These are phyloP conservation scores for Starmerella cellae DNA, from an alignment of 805 yeast species.

Conservation along the genomic window DNA sequence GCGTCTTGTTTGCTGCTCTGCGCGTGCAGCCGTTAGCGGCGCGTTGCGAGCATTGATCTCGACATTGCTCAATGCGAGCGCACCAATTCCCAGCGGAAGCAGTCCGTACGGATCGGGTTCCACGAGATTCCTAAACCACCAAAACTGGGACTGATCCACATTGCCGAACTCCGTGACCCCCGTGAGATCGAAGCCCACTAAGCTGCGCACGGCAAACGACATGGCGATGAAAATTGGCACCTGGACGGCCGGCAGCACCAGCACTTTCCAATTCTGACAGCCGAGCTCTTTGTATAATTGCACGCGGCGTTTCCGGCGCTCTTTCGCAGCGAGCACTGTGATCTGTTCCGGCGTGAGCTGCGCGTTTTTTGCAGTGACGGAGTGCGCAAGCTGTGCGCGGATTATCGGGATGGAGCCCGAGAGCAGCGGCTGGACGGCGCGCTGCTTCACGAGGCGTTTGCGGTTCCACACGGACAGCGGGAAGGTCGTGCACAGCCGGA, in stretches of 20 bases:
- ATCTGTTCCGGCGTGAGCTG: constrained; percentile 67
- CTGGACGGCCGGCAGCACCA: constrained; percentile 60
- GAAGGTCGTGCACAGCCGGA: constrained; percentile 55
- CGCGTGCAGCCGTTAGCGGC: background rate
- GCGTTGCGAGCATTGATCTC: constrained; percentile 69
- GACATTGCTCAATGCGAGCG: constrained; percentile 57
- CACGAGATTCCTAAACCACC: constrained; percentile 51
- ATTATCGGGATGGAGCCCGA: constrained; percentile 66
- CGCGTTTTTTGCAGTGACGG: constrained; percentile 24
- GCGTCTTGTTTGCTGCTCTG: constrained; percentile 16
- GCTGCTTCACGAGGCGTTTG: constrained; percentile 54
- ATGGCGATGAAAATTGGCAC: constrained; percentile 77
- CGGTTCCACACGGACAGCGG: constrained; percentile 72
- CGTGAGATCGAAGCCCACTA: constrained; percentile 43
- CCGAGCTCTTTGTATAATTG: constrained; percentile 48
- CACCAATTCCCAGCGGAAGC: constrained; percentile 61
- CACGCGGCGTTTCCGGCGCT: constrained; percentile 62
- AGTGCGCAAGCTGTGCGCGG: constrained; percentile 38
- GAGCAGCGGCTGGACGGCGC: constrained; percentile 54
- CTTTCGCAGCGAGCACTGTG: constrained; percentile 58
- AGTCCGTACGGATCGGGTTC: constrained; percentile 47
- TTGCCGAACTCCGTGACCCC: constrained; percentile 21
- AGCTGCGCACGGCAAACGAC: constrained; percentile 58
- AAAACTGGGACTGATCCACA: constrained; percentile 31
- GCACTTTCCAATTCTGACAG: constrained; percentile 67